phyloP scores from a whole-genome alignment of 1,139 yeast genomes.

The Lodderomyces oxycetoniae region DNA sequence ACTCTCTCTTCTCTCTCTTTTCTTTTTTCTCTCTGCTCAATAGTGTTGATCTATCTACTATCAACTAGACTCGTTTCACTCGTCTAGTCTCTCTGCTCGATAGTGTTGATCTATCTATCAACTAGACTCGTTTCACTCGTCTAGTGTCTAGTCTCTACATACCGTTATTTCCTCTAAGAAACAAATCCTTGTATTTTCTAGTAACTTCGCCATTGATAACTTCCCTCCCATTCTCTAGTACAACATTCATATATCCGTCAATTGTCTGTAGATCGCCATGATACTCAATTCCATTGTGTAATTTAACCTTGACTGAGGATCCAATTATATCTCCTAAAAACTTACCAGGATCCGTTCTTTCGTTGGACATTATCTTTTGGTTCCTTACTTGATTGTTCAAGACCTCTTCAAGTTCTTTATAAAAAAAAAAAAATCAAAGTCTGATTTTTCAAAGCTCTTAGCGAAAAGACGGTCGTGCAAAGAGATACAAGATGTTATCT shows the following conservation, averaged over 20 bases:
- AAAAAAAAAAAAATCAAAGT: too few relatives aligned
- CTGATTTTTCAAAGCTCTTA: too few relatives aligned
- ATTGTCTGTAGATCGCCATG: conserved; percentile 74
- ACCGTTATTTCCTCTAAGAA: conserved; percentile 93
- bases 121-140: too few relatives aligned
- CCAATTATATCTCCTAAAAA: conserved; percentile 80
- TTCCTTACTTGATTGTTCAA: too few relatives aligned
- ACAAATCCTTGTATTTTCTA: conserved; percentile 74
- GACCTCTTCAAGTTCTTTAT: background rate
- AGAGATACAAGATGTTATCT: too few relatives aligned
- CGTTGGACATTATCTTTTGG: conserved; percentile 7
- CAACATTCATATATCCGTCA: conserved; percentile 96
- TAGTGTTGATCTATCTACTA: background rate
- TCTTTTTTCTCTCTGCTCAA: too few relatives aligned
- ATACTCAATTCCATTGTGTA: conserved; percentile 84
- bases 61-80: background rate
- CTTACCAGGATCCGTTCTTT: conserved; percentile 59
- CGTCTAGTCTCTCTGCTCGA: background rate
- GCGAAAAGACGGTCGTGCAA: conserved; percentile 3
- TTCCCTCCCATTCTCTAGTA: conserved; percentile 74
- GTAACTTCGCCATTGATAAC: conserved; percentile 52
- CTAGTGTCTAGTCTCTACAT: too few relatives aligned
- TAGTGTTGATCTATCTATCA: too few relatives aligned
- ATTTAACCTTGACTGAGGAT: conserved; percentile 72
- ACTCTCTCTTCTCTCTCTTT: too few relatives aligned